phyloP scores from a whole-genome alignment of 805 yeast species.

The Ogataea methylovora region DNA sequence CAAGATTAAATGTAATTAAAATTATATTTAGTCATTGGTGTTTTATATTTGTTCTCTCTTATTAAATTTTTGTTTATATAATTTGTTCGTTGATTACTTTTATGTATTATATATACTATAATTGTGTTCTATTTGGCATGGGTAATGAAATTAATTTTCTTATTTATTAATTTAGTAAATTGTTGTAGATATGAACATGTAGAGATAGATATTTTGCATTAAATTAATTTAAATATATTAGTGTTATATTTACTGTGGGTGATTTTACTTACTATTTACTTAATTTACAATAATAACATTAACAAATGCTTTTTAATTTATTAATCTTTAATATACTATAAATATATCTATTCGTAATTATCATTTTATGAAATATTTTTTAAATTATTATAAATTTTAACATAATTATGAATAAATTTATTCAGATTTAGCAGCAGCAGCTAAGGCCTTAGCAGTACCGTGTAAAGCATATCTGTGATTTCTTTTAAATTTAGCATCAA shows the following conservation, averaged over 20 bases:
- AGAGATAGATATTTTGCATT: neutral
- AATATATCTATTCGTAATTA: neutral
- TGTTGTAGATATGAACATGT: neutral
- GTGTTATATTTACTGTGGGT: neutral
- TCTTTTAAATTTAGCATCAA: constrained; percentile 98
- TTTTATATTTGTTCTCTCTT: too few relatives aligned
- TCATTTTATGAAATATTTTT: neutral
- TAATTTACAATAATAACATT: too few relatives aligned
- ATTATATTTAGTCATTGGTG: too few relatives aligned
- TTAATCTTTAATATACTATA: too few relatives aligned
- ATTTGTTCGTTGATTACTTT: neutral
- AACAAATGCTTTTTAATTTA: too few relatives aligned
- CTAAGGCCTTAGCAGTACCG: constrained; percentile 93
- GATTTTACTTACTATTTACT: neutral
- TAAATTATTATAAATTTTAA: neutral
- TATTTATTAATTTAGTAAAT: neutral
- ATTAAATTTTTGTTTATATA: too few relatives aligned
- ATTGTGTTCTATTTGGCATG: constrained; percentile 1
- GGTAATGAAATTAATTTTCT: constrained; percentile 1
- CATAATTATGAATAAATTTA: constrained; percentile 7
- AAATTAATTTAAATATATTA: too few relatives aligned
- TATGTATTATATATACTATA: constrained; percentile 1
- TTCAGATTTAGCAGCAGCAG: constrained; percentile 52
- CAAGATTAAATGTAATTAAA: neutral
- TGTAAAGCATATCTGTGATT: constrained; percentile 99